Conservation (phyloP, 1,284 basidiomycete genomes). For the Peniophora sp. region DNA sequence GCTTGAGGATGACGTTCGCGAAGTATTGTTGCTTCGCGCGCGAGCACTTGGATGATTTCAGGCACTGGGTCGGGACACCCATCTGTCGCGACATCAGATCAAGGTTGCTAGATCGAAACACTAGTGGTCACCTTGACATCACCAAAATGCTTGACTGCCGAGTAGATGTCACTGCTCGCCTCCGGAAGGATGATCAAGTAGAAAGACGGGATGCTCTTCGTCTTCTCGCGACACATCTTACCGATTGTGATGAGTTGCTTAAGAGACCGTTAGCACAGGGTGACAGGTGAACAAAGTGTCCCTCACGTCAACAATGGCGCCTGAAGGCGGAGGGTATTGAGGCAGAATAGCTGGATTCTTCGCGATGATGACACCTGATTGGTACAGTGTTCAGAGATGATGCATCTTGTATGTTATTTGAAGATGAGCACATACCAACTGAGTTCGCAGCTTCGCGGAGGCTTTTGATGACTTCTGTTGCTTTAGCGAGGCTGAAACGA, state of each 20-base stretch:
- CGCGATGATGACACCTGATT: conserved; percentile 45
- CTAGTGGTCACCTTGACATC: conserved; percentile 45
- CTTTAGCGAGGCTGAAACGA: conserved; percentile 38
- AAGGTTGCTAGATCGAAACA: neutral
- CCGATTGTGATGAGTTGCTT: conserved; percentile 46
- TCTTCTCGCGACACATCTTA: conserved; percentile 28
- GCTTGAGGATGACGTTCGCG: conserved; percentile 77
- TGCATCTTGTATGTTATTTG: neutral
- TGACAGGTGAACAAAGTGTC: neutral
- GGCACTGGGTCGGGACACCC: conserved; percentile 68
- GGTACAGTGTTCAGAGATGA: no score
- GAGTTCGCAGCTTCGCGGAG: conserved; percentile 37
- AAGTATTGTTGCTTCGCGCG: conserved; percentile 65
- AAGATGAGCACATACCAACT: conserved; percentile 41
- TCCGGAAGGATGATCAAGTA: conserved; percentile 69
- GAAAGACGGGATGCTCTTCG: conserved; percentile 39
- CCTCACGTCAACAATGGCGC: conserved; percentile 38
- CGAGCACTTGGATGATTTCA: conserved; percentile 56
- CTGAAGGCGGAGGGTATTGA: conserved; percentile 46
- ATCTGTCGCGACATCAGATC: conserved; percentile 25
- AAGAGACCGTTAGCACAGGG: conserved; percentile 1
- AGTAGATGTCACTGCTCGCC: conserved; percentile 65
- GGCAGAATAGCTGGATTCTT: conserved; percentile 35
- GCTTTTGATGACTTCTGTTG: conserved; percentile 41
- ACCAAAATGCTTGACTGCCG: conserved; percentile 71